A percentile compares a stretch with the other conserved stretches of the same genome.
Evolutionary conservation across 108 stramenopile species (phyloP).

Genomic region (Thalassiosira profunda): DNA sequence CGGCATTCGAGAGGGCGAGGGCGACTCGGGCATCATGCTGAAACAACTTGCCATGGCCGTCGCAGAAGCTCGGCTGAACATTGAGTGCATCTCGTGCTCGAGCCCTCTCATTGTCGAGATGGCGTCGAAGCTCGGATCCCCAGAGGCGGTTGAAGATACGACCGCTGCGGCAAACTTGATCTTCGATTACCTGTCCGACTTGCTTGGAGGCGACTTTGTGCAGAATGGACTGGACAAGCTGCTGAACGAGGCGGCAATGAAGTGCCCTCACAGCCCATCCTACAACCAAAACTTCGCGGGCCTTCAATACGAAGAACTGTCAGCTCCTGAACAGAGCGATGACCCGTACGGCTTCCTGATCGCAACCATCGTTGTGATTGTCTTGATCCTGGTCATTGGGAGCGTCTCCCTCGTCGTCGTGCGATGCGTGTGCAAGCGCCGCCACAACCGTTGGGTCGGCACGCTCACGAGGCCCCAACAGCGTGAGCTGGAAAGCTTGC

Average conservation of each 20-base stretch:
- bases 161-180: constrained; percentile 57
- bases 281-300: constrained; percentile 48
- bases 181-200: constrained; percentile 44
- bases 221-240: constrained; percentile 64
- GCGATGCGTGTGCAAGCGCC: constrained; percentile 41
- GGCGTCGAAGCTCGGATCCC: constrained; percentile 24
- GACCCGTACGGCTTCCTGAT: constrained; percentile 50
- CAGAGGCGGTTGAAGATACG: constrained; percentile 33
- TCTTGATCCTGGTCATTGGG: constrained; percentile 37
- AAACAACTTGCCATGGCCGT: constrained; percentile 24
- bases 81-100: constrained; percentile 54
- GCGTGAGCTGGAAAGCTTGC: constrained; percentile 17
- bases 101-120: constrained; percentile 53
- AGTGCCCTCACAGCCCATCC: constrained; percentile 64
- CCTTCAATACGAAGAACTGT: constrained; percentile 42
- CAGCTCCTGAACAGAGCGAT: constrained; percentile 16
- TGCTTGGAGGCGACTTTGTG: constrained; percentile 63
- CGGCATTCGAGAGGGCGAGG: constrained; percentile 21
- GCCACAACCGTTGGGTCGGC: constrained; percentile 60
- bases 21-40: constrained; percentile 12
- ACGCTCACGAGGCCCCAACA: constrained; percentile 45
- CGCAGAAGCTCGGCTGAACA: constrained; percentile 31
- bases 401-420: constrained; percentile 17
- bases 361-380: constrained; percentile 35
- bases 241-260: constrained; percentile 56